These are phyloP conservation scores for Cryptococcus floricola DNA, from an alignment of 1,284 basidiomycete species.

Conservation along the genomic window DNA sequence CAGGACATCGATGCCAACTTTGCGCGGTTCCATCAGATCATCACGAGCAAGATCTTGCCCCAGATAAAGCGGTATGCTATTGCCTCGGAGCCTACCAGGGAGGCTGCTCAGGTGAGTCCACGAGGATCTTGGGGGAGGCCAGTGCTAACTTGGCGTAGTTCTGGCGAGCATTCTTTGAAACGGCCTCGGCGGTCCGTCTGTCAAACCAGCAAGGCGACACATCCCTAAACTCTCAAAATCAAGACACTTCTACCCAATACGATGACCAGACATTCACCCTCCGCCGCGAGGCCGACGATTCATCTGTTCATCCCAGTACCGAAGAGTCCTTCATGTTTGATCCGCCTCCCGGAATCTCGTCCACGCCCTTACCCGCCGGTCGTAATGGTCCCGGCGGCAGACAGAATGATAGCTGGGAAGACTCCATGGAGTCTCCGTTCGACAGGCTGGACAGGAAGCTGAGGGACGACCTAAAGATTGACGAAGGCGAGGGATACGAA, in stretches of 20 bases:
- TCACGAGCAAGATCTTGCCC: constrained; percentile 75
- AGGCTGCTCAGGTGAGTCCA: constrained; percentile 70
- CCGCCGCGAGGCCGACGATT: constrained; percentile 20
- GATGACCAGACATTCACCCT: constrained; percentile 35
- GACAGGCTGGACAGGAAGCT: constrained; percentile 67
- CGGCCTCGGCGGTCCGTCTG: constrained; percentile 79
- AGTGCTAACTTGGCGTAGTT: constrained; percentile 56
- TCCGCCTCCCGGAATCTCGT: constrained; percentile 24
- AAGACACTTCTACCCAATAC: constrained; percentile 20
- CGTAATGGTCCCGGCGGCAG: constrained; percentile 10
- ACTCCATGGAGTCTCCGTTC: constrained; percentile 70
- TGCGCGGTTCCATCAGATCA: constrained; percentile 79
- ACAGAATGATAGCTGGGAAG: constrained; percentile 56
- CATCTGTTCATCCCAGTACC: constrained; percentile 10
- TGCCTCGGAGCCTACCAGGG: constrained; percentile 77
- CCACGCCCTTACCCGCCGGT: constrained; percentile 35
- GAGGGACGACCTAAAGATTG: constrained; percentile 53
- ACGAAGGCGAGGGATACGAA: constrained; percentile 6
- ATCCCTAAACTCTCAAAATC: constrained; percentile 1
- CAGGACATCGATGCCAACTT: constrained; percentile 93
- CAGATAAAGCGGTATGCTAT: constrained; percentile 83
- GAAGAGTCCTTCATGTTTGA: constrained; percentile 39
- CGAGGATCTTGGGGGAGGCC: background rate
- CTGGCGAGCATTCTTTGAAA: constrained; percentile 93
- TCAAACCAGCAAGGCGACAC: constrained; percentile 57